Conservation (phyloP, 2,329 filamentous ascomycete species). For the Calonectria henricotiae region DNA sequence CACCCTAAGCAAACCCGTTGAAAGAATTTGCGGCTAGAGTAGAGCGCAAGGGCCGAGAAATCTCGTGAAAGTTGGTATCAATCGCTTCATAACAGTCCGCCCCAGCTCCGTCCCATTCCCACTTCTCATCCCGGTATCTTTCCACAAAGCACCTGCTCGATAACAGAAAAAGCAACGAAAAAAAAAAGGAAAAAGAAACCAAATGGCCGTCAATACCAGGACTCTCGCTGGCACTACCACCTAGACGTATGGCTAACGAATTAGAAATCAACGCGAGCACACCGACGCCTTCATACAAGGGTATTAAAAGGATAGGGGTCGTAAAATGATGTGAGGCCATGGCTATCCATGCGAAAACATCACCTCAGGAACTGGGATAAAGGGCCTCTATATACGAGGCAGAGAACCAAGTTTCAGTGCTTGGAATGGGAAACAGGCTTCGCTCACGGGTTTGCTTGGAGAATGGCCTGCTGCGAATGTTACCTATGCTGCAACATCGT, state of each 20-base stretch:
- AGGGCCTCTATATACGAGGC: not conserved
- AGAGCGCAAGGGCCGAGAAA: conserved; percentile 24
- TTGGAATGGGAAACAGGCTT: conserved; percentile 4
- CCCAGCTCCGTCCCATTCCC: conserved; percentile 37
- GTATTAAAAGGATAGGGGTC: conserved; percentile 54
- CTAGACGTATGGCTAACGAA: conserved; percentile 44
- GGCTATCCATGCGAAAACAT: conserved; percentile 34
- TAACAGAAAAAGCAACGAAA: conserved; percentile 36
- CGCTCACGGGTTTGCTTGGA: conserved; percentile 9
- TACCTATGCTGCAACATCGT: conserved; percentile 42
- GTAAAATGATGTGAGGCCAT: conserved; percentile 46
- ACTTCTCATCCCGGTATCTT: conserved; percentile 43
- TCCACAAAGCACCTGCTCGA: conserved; percentile 34
- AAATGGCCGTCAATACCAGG: conserved; percentile 47
- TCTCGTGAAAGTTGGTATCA: conserved; percentile 34
- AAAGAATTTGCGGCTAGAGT: conserved; percentile 15
- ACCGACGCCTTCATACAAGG: conserved; percentile 49
- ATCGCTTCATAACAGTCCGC: conserved; percentile 34
- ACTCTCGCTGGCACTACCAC: conserved; percentile 45
- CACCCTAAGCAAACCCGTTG: conserved; percentile 19
- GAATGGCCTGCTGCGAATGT: conserved; percentile 26
- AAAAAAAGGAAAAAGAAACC: conserved; percentile 26
- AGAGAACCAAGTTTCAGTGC: conserved; percentile 19
- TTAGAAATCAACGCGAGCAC: conserved; percentile 49
- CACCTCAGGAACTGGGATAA: conserved; percentile 23